These are phyloP conservation scores for Kingdonia uniflora DNA, from an alignment of 164 flowering plant genomes.

Conservation along the genomic window DNA sequence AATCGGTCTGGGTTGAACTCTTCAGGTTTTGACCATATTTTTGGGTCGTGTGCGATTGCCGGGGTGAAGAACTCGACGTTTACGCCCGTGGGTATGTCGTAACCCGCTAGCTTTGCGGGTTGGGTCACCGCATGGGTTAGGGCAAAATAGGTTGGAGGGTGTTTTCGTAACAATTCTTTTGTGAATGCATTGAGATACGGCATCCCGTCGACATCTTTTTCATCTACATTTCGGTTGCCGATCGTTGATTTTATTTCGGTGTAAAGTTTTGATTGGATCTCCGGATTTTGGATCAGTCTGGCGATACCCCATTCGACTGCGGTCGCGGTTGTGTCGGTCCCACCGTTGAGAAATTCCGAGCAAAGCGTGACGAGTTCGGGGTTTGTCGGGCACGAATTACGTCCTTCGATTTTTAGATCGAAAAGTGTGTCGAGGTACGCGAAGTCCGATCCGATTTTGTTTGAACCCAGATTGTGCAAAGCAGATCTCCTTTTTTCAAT, in stretches of 20 bases:
- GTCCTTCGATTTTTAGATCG: constrained; percentile 59
- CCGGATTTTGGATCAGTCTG: constrained; percentile 53
- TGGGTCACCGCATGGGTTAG: constrained; percentile 71
- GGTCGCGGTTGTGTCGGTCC: constrained; percentile 90
- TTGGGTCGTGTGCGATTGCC: constrained; percentile 55
- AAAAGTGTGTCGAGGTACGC: constrained; percentile 86
- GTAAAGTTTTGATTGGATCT: constrained; percentile 42
- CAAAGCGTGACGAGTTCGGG: constrained; percentile 73
- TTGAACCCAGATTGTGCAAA: constrained; percentile 25
- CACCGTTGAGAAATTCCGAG: constrained; percentile 92
- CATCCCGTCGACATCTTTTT: constrained; percentile 64
- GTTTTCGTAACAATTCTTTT: constrained; percentile 71
- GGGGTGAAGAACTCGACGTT: constrained; percentile 56
- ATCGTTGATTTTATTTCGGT: constrained; percentile 40
- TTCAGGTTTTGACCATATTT: constrained; percentile 54
- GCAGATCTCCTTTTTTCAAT: constrained; percentile 42
- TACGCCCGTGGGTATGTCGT: constrained; percentile 50
- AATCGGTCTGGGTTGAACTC: constrained; percentile 78
- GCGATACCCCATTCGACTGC: constrained; percentile 92
- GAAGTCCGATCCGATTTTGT: constrained; percentile 30
- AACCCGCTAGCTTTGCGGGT: constrained; percentile 56
- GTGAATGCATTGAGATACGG: constrained; percentile 59
- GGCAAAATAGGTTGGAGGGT: constrained; percentile 80
- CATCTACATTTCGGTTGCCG: constrained; percentile 48
- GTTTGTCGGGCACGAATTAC: constrained; percentile 40